These are phyloP conservation scores for Melastoma candidum DNA, from an alignment of 441 rosid genomes.

Conservation along the genomic window DNA sequence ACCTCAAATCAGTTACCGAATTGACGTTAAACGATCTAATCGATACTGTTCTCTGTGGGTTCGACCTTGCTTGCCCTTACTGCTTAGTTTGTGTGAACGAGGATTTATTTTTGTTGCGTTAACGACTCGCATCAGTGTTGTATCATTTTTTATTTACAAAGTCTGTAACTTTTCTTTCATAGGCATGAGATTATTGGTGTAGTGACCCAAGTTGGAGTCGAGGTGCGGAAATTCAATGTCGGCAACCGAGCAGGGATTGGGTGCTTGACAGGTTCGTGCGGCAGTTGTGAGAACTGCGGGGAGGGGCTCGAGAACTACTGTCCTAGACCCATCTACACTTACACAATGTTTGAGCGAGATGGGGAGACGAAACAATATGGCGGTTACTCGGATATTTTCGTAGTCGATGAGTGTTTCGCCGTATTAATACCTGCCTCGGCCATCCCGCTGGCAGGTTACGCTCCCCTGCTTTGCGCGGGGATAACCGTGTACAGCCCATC, in stretches of 20 bases:
- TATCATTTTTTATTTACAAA: too few relatives aligned
- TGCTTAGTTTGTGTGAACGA: too few relatives aligned
- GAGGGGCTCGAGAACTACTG: conserved; percentile 10
- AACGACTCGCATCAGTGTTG: too few relatives aligned
- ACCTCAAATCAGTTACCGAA: too few relatives aligned
- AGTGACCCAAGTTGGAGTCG: conserved; percentile 6
- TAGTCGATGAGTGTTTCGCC: conserved; percentile 1
- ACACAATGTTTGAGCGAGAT: neutral
- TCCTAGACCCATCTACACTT: conserved; percentile 3
- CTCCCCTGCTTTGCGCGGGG: conserved; percentile 13
- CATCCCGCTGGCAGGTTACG: neutral
- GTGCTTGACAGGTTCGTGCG: conserved; percentile 8
- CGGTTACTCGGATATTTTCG: conserved; percentile 8
- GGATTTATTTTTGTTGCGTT: too few relatives aligned
- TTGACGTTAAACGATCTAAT: too few relatives aligned
- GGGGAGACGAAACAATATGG: conserved; percentile 3
- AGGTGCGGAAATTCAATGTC: conserved; percentile 10
- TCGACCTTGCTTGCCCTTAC: too few relatives aligned
- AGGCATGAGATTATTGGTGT: conserved; percentile 11
- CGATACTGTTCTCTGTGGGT: too few relatives aligned
- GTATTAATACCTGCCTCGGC: neutral
- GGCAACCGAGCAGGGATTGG: conserved; percentile 12
- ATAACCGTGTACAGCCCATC: conserved; percentile 11
- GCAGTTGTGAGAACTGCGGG: conserved; percentile 6
- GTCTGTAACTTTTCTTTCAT: neutral